phyloP scores from a whole-genome alignment of 208 protist species.

The Wallacemonas sp. region DNA sequence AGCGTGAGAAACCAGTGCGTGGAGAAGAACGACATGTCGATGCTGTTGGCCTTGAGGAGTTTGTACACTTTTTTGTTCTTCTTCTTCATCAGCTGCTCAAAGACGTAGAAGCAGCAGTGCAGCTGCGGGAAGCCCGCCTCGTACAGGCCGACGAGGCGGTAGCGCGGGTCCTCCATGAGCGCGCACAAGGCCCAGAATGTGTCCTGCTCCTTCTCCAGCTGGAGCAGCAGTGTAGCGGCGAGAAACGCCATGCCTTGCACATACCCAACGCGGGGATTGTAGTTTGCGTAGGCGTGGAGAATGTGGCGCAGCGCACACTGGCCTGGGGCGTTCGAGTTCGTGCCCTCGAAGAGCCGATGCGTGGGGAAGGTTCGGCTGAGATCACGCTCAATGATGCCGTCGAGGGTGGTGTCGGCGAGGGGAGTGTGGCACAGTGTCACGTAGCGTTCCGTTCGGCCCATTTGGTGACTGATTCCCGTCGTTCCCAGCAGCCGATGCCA shows the following conservation, averaged over 20 bases:
- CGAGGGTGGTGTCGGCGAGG: slow-evolving; percentile 29
- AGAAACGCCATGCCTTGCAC: slow-evolving; percentile 93
- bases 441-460: slow-evolving; percentile 27
- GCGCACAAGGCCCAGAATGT: slow-evolving; percentile 86
- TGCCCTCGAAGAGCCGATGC: slow-evolving; percentile 63
- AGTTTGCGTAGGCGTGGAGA: slow-evolving; percentile 78
- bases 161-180: slow-evolving; percentile 76
- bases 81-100: slow-evolving; percentile 60
- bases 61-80: slow-evolving; percentile 37
- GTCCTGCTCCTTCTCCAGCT: slow-evolving; percentile 80
- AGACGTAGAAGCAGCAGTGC: slow-evolving; percentile 63
- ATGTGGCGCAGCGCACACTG: slow-evolving; percentile 71
- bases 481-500: slow-evolving; percentile 76
- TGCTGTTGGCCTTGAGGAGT: slow-evolving; percentile 34
- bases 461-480: slow-evolving; percentile 16
- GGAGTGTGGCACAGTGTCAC: slow-evolving; percentile 25
- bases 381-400: slow-evolving; percentile 80
- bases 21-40: slow-evolving; percentile 67
- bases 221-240: slow-evolving; percentile 75
- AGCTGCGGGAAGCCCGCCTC: slow-evolving; percentile 77
- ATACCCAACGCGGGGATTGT: slow-evolving; percentile 80
- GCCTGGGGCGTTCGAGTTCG: slow-evolving; percentile 24
- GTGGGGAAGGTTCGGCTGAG: slow-evolving; percentile 87
- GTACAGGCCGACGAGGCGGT: slow-evolving; percentile 66
- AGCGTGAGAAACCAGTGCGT: slow-evolving; percentile 89